Percentiles rank a stretch among this genome's conserved stretches.
Conservation (phyloP, 257 asterid species). For the Nicotiana tabacum region DNA sequence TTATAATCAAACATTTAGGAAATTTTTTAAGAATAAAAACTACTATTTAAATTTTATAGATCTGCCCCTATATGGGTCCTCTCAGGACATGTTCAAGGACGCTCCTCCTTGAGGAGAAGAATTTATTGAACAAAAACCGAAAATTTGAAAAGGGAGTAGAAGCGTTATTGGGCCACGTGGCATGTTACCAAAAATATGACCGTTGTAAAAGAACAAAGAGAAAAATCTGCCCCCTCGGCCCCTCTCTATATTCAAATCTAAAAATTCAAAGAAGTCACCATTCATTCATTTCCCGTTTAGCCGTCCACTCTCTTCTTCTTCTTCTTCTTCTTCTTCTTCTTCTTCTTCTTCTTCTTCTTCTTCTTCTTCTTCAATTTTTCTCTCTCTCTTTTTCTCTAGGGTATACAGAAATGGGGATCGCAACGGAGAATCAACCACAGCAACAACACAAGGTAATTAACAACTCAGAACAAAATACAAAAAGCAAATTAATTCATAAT, state of each 20-base stretch:
- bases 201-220: constrained; percentile 15
- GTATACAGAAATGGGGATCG: constrained; percentile 46
- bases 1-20: no score
- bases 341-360: background rate
- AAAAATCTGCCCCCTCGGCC: background rate
- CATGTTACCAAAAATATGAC: constrained; percentile 9
- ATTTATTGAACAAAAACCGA: background rate
- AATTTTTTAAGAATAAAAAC: no score
- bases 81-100: background rate
- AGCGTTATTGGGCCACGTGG: constrained; percentile 9
- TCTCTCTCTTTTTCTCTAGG: background rate
- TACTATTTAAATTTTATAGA: no score
- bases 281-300: background rate
- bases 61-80: no score
- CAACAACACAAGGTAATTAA: constrained; percentile 44
- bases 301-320: background rate
- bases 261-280: background rate
- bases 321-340: no score
- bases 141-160: background rate
- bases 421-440: constrained; percentile 40
- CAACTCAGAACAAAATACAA: background rate
- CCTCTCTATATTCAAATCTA: constrained; percentile 10
- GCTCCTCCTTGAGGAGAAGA: background rate
- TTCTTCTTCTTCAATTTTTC: background rate
- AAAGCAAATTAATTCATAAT: background rate